Evolutionary conservation across 441 rosid species (phyloP), one percentile per base, ranked within the genome.

Genomic region (Erodium chrysanthum): DNA sequence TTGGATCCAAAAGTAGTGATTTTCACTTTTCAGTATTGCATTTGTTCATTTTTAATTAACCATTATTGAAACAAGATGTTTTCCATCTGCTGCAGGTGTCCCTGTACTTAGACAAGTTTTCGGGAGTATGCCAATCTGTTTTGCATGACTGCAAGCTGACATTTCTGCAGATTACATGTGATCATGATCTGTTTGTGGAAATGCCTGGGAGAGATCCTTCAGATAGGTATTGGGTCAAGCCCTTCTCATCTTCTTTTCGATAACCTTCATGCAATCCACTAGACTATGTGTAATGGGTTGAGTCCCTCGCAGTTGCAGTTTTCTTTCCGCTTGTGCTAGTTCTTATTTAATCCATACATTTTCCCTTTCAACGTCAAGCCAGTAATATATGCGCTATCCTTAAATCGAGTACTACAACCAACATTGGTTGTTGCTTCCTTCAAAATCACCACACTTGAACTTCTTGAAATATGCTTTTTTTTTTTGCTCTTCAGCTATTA

Each of bases 121-220:
- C 99, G 75, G 99, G 99, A 71, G 95, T 95, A 67, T 95, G 99
- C 66, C 99, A 87, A 77, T 86, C 98, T 40, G 87, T 85, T 69
- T 83, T 95, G 77, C 99, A 95, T 75, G 99, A 95, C 40, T 95
- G 97, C 86, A 95, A 95, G 87, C 96, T 95, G 52, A 87, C 94
- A 61, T 90, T 90, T 84, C 74, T 95, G 81, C 99, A 95, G 86
- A 87, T 95, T 76, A 74, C 92, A 74, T 92, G 96, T 40, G 99
- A 92, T 81, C 99, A 95, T 75, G 99, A 95, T 77, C 98, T 95
- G 80, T 95, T 86, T 75, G 99, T 92, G 66, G 99, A 95, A 85
- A 92, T 95, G 98, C 98, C 98, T 0, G 98, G 99, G 68, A 87
- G 97, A 82, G 97, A 95, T 78, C 98, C 99, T 79, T 95, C 99